These are phyloP conservation scores for Scopulariopsis brevicaulis DNA, from an alignment of 2,329 filamentous ascomycete genomes.

Conservation along the genomic window DNA sequence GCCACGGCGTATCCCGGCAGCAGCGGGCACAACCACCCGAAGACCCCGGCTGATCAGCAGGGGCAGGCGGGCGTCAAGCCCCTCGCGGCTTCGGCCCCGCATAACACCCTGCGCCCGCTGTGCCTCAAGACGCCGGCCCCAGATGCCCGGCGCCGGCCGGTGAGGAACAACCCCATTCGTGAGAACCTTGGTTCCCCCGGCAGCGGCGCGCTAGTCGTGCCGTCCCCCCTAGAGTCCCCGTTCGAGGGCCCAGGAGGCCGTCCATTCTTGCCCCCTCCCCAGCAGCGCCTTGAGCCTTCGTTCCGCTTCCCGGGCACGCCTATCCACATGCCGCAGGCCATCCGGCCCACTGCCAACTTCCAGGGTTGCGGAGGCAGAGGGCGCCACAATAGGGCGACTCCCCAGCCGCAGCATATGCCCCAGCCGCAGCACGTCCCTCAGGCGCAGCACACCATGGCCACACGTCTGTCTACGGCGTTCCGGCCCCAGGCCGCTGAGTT, in stretches of 20 bases:
- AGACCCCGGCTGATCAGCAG: neutral
- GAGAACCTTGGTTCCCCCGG: neutral
- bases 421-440: neutral
- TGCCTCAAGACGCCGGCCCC: neutral
- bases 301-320: neutral
- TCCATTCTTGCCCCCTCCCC: neutral
- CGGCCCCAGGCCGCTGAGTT: neutral
- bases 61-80: neutral
- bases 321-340: neutral
- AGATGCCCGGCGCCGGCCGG: neutral
- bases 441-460: neutral
- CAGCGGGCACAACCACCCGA: neutral
- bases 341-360: neutral
- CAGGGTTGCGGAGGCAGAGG: neutral
- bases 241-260: neutral
- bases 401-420: neutral
- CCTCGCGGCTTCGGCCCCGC: neutral
- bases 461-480: neutral
- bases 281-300: neutral
- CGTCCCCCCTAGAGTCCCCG: neutral
- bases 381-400: neutral
- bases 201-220: neutral
- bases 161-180: neutral
- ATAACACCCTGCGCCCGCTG: neutral
- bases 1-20: neutral